phyloP scores from a whole-genome alignment of 176 grass and related monocot genomes.

The Triticum timopheevii region DNA sequence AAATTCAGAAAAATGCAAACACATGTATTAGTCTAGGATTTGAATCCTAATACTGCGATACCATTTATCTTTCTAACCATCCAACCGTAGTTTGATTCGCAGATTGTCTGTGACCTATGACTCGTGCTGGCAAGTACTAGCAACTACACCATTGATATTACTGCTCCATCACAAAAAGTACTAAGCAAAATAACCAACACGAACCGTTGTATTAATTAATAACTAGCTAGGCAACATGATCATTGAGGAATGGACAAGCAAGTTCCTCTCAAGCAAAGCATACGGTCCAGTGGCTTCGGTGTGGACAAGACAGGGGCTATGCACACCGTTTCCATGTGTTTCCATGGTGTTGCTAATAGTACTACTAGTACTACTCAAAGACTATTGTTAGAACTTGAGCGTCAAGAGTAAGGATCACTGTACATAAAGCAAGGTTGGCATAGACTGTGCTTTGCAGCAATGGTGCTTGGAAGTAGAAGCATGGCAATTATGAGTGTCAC shows the following conservation, averaged over 20 bases:
- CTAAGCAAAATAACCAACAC: not conserved
- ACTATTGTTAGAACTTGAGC: not conserved
- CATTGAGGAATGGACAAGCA: not conserved
- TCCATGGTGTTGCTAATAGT: not conserved
- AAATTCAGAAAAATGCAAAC: too few species aligned
- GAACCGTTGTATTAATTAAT: too few species aligned
- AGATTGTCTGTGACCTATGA: not conserved
- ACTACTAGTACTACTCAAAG: not conserved
- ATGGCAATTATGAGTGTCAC: slow-evolving; percentile 18
- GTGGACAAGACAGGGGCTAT: not conserved
- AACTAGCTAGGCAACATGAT: not conserved
- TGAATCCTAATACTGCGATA: too few species aligned
- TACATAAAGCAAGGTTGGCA: slow-evolving; percentile 48
- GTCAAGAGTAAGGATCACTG: slow-evolving; percentile 26
- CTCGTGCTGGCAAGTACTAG: not conserved
- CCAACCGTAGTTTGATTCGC: too few species aligned
- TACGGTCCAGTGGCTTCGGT: not conserved
- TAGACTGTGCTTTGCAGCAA: slow-evolving; percentile 35
- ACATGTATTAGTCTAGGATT: too few species aligned
- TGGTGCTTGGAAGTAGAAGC: slow-evolving; percentile 45
- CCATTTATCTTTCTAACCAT: too few species aligned
- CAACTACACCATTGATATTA: not conserved
- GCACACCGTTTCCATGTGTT: not conserved
- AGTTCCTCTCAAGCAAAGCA: slow-evolving; percentile 27
- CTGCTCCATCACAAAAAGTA: not conserved